Evolutionary conservation across 2,329 filamentous ascomycete species (phyloP).

Genomic region (Sporothrix curviconia): DNA sequence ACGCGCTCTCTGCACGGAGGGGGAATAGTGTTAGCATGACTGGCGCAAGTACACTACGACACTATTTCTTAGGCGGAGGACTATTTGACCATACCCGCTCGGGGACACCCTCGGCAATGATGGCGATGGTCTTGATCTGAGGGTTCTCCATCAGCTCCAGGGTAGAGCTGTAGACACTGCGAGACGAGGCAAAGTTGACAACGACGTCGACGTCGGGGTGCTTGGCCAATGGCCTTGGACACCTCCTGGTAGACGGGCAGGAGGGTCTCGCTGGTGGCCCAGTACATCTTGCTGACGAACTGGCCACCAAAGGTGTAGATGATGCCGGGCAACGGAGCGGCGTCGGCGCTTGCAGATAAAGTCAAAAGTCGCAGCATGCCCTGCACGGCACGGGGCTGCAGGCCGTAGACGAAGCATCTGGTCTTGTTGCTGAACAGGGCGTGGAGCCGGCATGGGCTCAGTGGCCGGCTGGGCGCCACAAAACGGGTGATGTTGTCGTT

Average conservation of each 20-base stretch:
- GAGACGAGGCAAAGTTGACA: slow-evolving; percentile 98
- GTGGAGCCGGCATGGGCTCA: slow-evolving; percentile 85
- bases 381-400: slow-evolving; percentile 89
- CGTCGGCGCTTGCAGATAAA: slow-evolving; percentile 99
- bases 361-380: slow-evolving; percentile 98
- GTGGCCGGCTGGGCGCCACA: slow-evolving; percentile 79
- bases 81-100: slow-evolving; percentile 76
- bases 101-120: slow-evolving; percentile 98
- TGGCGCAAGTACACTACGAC: too few species aligned
- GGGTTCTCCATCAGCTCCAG: slow-evolving; percentile 97
- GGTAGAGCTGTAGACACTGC: slow-evolving; percentile 96
- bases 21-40: slow-evolving; percentile 26
- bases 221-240: slow-evolving; percentile 87
- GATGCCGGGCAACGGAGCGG: slow-evolving; percentile 96
- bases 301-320: slow-evolving; percentile 99
- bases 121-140: slow-evolving; percentile 97
- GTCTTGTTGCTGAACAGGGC: slow-evolving; percentile 99
- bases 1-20: slow-evolving; percentile 75
- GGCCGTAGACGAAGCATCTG: slow-evolving; percentile 98
- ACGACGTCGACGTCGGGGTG: slow-evolving; percentile 95
- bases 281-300: slow-evolving; percentile 99
- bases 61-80: too few species aligned
- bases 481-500: slow-evolving; percentile 99
- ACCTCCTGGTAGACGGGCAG: slow-evolving; percentile 96
- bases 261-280: slow-evolving; percentile 98